A percentile compares a stretch with the other conserved stretches of the same genome.
phyloP scores from a whole-genome alignment of 139 green algal genomes.

The Gonium pectorale region DNA sequence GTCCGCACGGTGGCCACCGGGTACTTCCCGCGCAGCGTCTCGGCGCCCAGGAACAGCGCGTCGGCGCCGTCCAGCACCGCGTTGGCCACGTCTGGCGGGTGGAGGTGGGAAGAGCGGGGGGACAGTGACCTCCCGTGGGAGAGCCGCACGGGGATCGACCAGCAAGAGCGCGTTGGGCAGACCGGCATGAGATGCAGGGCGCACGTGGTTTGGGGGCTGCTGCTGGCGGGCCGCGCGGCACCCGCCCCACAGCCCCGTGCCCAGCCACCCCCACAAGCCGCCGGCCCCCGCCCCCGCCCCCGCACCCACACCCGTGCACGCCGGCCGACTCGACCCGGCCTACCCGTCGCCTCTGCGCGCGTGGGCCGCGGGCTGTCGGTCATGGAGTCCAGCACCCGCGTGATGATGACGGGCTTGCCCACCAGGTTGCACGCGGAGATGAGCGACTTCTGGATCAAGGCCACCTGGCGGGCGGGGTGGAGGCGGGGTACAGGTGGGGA shows the following conservation, averaged over 20 bases:
- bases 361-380: constrained; percentile 50
- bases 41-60: constrained; percentile 86
- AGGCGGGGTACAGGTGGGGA: neutral
- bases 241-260: neutral
- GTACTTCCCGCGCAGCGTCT: constrained; percentile 86
- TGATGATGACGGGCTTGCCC: constrained; percentile 90
- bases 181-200: neutral
- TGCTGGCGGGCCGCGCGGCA: too few relatives aligned
- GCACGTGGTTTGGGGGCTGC: neutral
- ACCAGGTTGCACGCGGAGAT: constrained; percentile 77
- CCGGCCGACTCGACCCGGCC: too few relatives aligned
- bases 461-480: neutral
- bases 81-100: constrained; percentile 81
- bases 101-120: neutral
- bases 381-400: constrained; percentile 93
- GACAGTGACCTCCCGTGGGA: too few relatives aligned
- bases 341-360: constrained; percentile 50
- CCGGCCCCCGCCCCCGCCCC: neutral
- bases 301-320: too few relatives aligned
- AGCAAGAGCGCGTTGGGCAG: too few relatives aligned
- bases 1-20: constrained; percentile 74
- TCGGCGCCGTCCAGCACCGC: constrained; percentile 91
- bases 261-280: neutral
- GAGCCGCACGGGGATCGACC: too few relatives aligned
- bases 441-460: constrained; percentile 38